Base-by-base conservation (phyloP, 768 basidiomycete species). In the Tylopilus cervinicoccineus region DNA sequence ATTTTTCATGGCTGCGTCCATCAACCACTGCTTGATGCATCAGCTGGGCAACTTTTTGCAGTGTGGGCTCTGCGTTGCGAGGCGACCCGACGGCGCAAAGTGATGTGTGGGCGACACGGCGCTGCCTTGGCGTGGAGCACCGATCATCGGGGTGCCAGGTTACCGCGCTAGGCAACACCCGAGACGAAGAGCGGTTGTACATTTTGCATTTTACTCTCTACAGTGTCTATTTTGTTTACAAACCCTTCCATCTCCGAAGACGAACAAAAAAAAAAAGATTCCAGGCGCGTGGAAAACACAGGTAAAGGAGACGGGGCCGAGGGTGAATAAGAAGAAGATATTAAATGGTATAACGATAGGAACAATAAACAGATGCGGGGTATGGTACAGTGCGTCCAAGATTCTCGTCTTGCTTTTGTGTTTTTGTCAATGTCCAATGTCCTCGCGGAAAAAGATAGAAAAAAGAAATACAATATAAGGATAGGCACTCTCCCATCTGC, bases 321-420 rank as follows among this genome's bases (percentile, higher is more conserved):
- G 13, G 22, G 9, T 6, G 16, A 26, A 7, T 28, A 26, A 20
- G 10, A 17, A 4, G 24, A 4, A 12, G 16, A 27, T 44, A 54
- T 19, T 38, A 45, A 19, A 45, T 20, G 59, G 46, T 51, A 62
- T 63, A 63, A 63, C 44, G 62, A 62, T 63, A 63, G 36, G 44
- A 52, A 50, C 42, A 61, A 53, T 33, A 51, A 51, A 42, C 26
- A 2, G 47, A 24, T 47, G 46, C 1, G 40, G 45, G 28, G 32
- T 52, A 57, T 65, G 62, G 44, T 63, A 63, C 63, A 42, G 27
- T 19, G 48, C 43, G 38, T 54, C 49, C 56, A 42, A 45, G 47
- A 46, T 47, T 43, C 33, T 32, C 38, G 46, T 46, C 38, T 48
- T 50, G 24, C 54, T 50, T 56, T 55, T 33, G 19, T 22, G 38